These are phyloP conservation scores for Epichloe scottii DNA, from an alignment of 2,329 filamentous ascomycete species.

Conservation along the genomic window DNA sequence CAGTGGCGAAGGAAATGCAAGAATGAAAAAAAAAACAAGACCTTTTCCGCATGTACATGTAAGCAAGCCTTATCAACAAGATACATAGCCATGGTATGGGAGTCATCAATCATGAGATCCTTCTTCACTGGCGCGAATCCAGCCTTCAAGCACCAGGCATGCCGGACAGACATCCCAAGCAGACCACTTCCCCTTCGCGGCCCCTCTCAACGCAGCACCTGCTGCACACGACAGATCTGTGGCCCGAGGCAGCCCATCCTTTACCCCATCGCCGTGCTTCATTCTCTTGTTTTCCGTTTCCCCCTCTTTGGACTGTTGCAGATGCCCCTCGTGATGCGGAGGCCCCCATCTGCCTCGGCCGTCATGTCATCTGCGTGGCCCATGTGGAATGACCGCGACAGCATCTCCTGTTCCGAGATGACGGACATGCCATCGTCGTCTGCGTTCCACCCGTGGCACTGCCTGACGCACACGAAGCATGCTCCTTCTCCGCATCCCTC, in stretches of 20 bases:
- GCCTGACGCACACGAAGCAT: conserved; percentile 57
- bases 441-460: conserved; percentile 40
- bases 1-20: not conserved
- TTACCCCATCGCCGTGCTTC: conserved; percentile 1
- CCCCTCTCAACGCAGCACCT: conserved; percentile 56
- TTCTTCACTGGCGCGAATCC: not conserved
- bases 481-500: conserved; percentile 47
- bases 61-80: not conserved
- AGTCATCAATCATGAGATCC: not conserved
- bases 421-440: conserved; percentile 8
- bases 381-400: conserved; percentile 37
- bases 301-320: not conserved
- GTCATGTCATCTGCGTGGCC: conserved; percentile 29
- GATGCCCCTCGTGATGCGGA: not conserved
- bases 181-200: conserved; percentile 51
- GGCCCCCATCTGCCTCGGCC: not conserved
- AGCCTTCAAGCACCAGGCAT: conserved; percentile 25
- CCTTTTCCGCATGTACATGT: too few relatives aligned
- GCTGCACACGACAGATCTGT: conserved; percentile 48
- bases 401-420: conserved; percentile 21
- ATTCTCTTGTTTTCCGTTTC: conserved; percentile 2
- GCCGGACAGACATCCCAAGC: conserved; percentile 46
- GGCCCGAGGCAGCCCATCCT: conserved; percentile 30
- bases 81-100: not conserved
- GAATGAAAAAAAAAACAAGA: accelerated